Base-by-base conservation (phyloP, 2,329 filamentous ascomycete species). In the Blastomyces silverae region DNA sequence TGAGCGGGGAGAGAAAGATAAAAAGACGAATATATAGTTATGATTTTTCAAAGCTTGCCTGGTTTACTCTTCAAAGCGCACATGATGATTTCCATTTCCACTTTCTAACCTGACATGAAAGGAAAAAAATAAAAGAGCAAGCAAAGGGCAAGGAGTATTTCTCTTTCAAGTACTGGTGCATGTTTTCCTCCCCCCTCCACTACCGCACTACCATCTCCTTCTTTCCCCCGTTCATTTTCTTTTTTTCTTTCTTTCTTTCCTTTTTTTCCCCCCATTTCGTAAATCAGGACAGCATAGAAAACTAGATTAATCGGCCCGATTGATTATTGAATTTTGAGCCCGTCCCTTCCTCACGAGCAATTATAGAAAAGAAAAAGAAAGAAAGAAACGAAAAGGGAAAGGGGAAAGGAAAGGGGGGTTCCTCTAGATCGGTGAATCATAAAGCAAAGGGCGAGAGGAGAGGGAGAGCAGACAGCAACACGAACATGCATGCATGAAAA, bases 401-500 rank as follows among this genome's bases (percentile, higher is more conserved):
- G 73, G 22, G 7, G 13, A 22, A 53, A 13, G 28, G 15, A 56
- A 39, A 34, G 34, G 13, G 15, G 25, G 20, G 17, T 39, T 22
- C 20, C 17, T 57, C 55, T 57, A 57, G 11, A 20, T 20, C 55
- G 20, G 37, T 31, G 13, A 57, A 22, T 39, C 55, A 39, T 37
- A 57, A 56, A n/a, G 31, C 34, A 34, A 22, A 39, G 13, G 4
- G 13, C 13, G 50, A 53, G 25, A 28, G 50, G 50, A 53, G 25
- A 28, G 50, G 5, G 50, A 31, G 13, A 20, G 50, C 1, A 28
- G 50, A 7, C 22, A 28, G 11, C 53, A 56, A n/a, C 15, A 57
- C 55, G 39, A 22, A 31, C 31, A 57, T 39, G 55, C 31, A 57
- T 39, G 55, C 31, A 57, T 39, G 55, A 39, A 39, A 39, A 57